A percentile compares a stretch with the other conserved stretches of the same genome.
phyloP scores from a whole-genome alignment of 164 flowering plant species.

The Malania oleifera region DNA sequence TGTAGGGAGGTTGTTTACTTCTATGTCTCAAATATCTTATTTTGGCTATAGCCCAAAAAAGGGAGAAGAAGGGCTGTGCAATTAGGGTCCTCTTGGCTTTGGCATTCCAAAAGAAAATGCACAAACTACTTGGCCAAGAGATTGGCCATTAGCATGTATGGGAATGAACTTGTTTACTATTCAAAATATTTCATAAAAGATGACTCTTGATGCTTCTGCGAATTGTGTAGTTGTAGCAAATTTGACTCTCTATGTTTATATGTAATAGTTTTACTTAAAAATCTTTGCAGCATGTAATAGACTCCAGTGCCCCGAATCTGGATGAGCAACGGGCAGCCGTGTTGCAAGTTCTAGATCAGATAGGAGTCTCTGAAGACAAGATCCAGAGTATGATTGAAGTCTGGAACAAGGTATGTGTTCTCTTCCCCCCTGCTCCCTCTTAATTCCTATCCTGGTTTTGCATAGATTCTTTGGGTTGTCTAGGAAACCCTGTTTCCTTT shows the following conservation, averaged over 20 bases:
- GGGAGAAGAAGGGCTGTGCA: too few relatives aligned
- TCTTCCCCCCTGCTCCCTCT: neutral
- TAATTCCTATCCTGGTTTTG: neutral
- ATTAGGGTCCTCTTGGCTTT: too few relatives aligned
- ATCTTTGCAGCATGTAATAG: conserved; percentile 77
- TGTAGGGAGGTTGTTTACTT: too few relatives aligned
- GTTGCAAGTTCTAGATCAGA: conserved; percentile 74
- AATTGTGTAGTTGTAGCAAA: neutral
- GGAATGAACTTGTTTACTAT: neutral
- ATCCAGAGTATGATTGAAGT: conserved; percentile 88
- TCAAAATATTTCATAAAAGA: neutral
- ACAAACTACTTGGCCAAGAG: too few relatives aligned
- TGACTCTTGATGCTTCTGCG: neutral
- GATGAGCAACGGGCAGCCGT: conserved; percentile 79
- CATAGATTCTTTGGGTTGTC: neutral
- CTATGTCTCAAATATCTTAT: too few relatives aligned
- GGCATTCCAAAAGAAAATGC: neutral
- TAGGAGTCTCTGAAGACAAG: conserved; percentile 84
- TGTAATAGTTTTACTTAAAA: conserved; percentile 7
- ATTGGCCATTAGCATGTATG: neutral
- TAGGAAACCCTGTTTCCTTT: too few relatives aligned
- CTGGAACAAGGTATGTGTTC: conserved; percentile 76
- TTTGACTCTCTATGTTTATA: neutral
- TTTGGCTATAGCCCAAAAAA: too few relatives aligned
- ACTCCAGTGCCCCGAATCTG: conserved; percentile 72